Conservation (phyloP, 1,139 yeast genomes). For the Yamadazyma atmosphaerica region DNA sequence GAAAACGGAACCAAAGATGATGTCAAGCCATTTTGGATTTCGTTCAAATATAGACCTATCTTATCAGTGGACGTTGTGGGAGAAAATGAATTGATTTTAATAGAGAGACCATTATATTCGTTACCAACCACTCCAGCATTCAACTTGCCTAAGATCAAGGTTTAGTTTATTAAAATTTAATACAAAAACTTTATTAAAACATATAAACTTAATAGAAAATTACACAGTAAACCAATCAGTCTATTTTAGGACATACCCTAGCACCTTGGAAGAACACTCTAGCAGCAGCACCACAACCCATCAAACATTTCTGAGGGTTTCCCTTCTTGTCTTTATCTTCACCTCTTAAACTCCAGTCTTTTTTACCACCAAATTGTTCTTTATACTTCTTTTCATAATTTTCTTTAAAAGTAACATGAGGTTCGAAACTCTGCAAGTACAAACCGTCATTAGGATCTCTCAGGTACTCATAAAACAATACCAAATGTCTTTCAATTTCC, state of each 20-base stretch:
- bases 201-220: neutral
- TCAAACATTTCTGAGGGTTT: conserved; percentile 53
- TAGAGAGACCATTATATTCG: conserved; percentile 69
- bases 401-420: conserved; percentile 53
- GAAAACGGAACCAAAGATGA: conserved; percentile 20
- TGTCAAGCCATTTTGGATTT: conserved; percentile 65
- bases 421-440: conserved; percentile 63
- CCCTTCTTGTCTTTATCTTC: conserved; percentile 44
- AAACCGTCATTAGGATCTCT: conserved; percentile 60
- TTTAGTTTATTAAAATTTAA: conserved; percentile 26
- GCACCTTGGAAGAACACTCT: conserved; percentile 71
- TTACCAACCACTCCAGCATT: conserved; percentile 70
- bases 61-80: conserved; percentile 58
- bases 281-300: conserved; percentile 69
- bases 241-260: conserved; percentile 45
- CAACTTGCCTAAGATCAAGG: conserved; percentile 63
- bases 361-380: conserved; percentile 56
- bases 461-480: conserved; percentile 56
- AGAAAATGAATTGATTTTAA: conserved; percentile 61
- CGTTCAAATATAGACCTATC: conserved; percentile 75
- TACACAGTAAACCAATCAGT: conserved; percentile 7
- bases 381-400: conserved; percentile 51
- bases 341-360: conserved; percentile 50
- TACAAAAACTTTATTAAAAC: no score
- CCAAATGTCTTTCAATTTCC: conserved; percentile 52